These are phyloP conservation scores for Penicillium palitans DNA, from an alignment of 2,329 filamentous ascomycete species.

Conservation along the genomic window DNA sequence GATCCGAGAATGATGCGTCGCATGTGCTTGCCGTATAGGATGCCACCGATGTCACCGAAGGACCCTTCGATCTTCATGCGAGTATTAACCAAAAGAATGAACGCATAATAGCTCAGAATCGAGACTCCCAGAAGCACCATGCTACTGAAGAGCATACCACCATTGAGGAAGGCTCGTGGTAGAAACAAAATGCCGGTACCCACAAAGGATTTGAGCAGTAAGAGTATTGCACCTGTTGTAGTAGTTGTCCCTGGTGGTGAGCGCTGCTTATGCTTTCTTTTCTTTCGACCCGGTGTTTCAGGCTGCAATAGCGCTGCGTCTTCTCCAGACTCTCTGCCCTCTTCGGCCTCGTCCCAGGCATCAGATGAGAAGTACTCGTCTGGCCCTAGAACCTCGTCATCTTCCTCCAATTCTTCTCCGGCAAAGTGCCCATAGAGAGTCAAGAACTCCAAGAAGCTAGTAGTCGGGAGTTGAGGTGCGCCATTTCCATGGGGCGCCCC, in stretches of 20 bases:
- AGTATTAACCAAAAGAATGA: constrained; percentile 86
- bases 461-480: constrained; percentile 70
- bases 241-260: constrained; percentile 73
- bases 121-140: constrained; percentile 84
- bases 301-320: constrained; percentile 76
- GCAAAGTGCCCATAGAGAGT: constrained; percentile 97
- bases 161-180: constrained; percentile 89
- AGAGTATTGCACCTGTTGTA: constrained; percentile 73
- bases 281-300: constrained; percentile 67
- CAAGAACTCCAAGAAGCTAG: constrained; percentile 92
- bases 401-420: constrained; percentile 93
- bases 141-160: constrained; percentile 96
- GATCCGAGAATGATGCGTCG: constrained; percentile 82
- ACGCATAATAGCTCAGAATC: constrained; percentile 91
- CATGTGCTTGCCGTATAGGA: constrained; percentile 89
- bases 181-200: constrained; percentile 94
- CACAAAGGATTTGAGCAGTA: constrained; percentile 96
- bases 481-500: constrained; percentile 39
- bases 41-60: constrained; percentile 93
- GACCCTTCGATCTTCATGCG: constrained; percentile 86
- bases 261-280: constrained; percentile 73
- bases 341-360: constrained; percentile 57
- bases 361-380: constrained; percentile 91
- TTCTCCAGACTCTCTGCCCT: constrained; percentile 78
- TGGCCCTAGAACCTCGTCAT: constrained; percentile 82